phyloP scores from a whole-genome alignment of 208 protist species.

The Crithidia thermophila region DNA sequence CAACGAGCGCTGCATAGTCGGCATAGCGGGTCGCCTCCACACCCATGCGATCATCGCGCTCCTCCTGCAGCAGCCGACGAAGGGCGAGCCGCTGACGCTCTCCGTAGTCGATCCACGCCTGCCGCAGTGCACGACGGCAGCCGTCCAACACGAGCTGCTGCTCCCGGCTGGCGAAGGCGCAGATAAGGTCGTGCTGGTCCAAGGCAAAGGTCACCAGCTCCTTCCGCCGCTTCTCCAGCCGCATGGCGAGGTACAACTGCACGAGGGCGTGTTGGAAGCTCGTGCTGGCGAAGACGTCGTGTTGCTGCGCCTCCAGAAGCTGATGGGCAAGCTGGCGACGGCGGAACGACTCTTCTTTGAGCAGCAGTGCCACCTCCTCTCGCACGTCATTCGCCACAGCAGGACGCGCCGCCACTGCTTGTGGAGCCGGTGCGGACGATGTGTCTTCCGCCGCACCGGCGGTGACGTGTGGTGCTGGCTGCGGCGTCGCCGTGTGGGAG shows the following conservation, averaged over 20 bases:
- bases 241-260: conserved; percentile 46
- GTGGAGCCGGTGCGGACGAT: too few relatives aligned
- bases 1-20: background rate
- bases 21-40: conserved; percentile 40
- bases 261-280: conserved; percentile 30
- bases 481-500: background rate
- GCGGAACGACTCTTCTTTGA: conserved; percentile 49
- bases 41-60: conserved; percentile 45
- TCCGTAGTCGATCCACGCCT: conserved; percentile 22
- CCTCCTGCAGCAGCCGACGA: conserved; percentile 36
- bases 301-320: conserved; percentile 22
- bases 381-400: background rate
- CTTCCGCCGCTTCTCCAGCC: conserved; percentile 42
- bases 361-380: conserved; percentile 30
- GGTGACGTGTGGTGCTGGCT: background rate
- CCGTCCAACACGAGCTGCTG: conserved; percentile 14
- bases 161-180: conserved; percentile 29
- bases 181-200: conserved; percentile 62
- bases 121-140: conserved; percentile 16
- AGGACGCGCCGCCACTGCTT: background rate
- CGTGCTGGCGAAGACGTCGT: conserved; percentile 23
- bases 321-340: conserved; percentile 36
- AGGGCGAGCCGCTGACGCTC: conserved; percentile 32
- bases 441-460: background rate
- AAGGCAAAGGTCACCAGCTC: conserved; percentile 48